Evolutionary conservation across 148 eudicot genomes (phyloP).

Genomic region (Rhododendron vialii): DNA sequence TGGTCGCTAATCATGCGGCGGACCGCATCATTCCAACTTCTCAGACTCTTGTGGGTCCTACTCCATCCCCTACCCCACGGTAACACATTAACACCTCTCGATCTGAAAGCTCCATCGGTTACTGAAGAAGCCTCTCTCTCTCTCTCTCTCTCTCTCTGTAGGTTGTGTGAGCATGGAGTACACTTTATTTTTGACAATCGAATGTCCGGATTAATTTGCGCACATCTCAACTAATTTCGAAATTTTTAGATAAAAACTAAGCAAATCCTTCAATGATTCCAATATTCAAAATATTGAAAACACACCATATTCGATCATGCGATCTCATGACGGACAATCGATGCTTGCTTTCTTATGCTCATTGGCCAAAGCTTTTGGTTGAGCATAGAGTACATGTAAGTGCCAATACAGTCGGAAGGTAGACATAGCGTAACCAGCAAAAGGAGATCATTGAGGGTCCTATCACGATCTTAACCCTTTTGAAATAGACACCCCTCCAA

Average conservation of each 20-base stretch:
- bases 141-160: background rate
- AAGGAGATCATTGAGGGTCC: conserved; percentile 18
- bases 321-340: background rate
- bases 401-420: background rate
- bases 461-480: conserved; percentile 9
- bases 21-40: conserved; percentile 19
- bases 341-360: background rate
- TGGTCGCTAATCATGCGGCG: conserved; percentile 20
- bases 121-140: background rate
- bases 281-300: too few species aligned
- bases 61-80: background rate
- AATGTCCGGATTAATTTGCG: too few species aligned
- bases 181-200: too few species aligned
- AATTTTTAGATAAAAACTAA: too few species aligned
- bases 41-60: conserved; percentile 4
- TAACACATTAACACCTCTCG: background rate
- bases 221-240: too few species aligned
- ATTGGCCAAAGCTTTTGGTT: background rate
- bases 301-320: background rate
- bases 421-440: conserved; percentile 16
- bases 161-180: background rate
- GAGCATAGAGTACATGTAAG: background rate
- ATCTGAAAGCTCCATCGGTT: conserved; percentile 11
- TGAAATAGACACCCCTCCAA: conserved; percentile 15
- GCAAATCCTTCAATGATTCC: too few species aligned